Evolutionary conservation across 225 moss, liverwort and hornwort species (phyloP), one percentile per base, ranked within the genome.

Genomic region (Thuidium tamariscinum): DNA sequence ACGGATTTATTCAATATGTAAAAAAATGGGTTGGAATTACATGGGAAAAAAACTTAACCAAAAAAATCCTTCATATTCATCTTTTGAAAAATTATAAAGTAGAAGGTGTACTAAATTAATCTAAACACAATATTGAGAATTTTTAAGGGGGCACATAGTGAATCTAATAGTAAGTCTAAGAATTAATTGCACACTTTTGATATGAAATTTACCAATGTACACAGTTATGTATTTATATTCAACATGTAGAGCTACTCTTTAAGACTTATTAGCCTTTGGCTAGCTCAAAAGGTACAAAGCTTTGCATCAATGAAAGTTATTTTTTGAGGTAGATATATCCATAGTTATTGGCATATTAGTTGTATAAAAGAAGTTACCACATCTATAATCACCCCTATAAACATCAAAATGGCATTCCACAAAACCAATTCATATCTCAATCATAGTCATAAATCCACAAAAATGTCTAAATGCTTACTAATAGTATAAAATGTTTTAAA

Each of bases 61-160:
- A 21, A 7, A 39, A n/a, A 25, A 25, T 4, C 12, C 0, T 14
- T 25, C 0, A 3, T 9, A 15, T 41, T 69, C 41, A 41, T 68
- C 39, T 25, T 41, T 8, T 4, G 16, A 5, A 42, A 5, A 42
- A 8, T 42, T 27, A 42, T 9, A 13, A 41, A 41, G 0, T 42
- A 0, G 5, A 42, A 70, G 0, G 23, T 0, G 0, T 70, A 26
- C 0, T 5, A 0, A 8, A 68, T 68, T 13, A 41, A 69, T 52
- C 14, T 3, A 22, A 22, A 14, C 1, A 74, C 22, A 52, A 0
- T 8, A 52, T 52, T 52, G n/a, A 75, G 22, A 8, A 15, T 15
- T 54, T 34, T 52, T 8, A n/a, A 5, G 5, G 49, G 0, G 3
- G 1, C 1, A 8, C 21, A 74, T 7, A 56, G 5, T 34, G 21